A percentile compares a stretch with the other conserved stretches of the same genome.
Conservation (phyloP, 1,284 basidiomycete species). For the Ganoderma multipileum region DNA sequence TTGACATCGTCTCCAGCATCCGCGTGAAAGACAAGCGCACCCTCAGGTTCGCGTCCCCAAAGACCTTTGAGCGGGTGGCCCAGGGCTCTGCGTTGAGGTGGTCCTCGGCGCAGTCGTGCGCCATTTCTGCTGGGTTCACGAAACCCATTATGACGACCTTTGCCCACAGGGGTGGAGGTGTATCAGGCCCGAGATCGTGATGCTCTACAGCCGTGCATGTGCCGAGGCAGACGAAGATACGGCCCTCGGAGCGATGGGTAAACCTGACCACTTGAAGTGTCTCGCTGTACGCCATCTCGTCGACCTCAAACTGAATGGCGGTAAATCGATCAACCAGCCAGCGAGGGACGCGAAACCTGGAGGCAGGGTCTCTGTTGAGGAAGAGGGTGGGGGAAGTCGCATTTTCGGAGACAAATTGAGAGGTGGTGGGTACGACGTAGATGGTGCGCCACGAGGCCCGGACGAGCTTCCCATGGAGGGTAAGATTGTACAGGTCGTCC, state of each 20-base stretch:
- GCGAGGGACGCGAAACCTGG: not conserved
- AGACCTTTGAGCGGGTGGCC: not conserved
- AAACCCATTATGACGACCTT: not conserved
- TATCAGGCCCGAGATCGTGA: not conserved
- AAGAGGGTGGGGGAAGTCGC: not conserved
- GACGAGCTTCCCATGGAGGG: not conserved
- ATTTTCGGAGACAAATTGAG: not conserved
- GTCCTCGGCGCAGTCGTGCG: constrained; percentile 3
- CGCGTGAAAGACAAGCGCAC: constrained; percentile 1
- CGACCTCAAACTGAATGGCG: not conserved
- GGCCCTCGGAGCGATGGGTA: not conserved
- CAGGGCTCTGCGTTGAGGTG: constrained; percentile 1
- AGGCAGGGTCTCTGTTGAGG: not conserved
- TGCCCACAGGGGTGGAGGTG: not conserved
- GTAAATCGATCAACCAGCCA: not conserved
- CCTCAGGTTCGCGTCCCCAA: not conserved
- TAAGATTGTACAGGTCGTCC: constrained; percentile 1
- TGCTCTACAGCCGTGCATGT: not conserved
- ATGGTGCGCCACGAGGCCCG: constrained; percentile 1
- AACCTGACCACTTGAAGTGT: not conserved
- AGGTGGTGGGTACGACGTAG: not conserved
- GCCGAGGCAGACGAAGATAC: not conserved
- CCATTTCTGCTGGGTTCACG: not conserved
- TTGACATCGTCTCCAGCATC: not conserved
- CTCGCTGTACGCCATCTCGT: not conserved